These are phyloP conservation scores for Pneumocystis wakefieldiae DNA, from an alignment of 1,139 yeast species.

Conservation along the genomic window DNA sequence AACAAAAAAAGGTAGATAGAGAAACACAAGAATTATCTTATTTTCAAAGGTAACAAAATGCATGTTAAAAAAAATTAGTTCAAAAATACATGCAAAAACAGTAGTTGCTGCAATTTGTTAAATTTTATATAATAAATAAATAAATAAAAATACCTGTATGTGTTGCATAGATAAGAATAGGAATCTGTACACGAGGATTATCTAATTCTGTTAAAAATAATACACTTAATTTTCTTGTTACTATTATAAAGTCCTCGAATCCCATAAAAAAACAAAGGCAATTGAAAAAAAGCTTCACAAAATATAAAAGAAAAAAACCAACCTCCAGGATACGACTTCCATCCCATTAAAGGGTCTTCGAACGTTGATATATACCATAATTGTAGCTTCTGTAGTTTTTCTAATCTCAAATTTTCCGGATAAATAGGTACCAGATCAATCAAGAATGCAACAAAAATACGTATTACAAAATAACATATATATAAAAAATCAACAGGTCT, in stretches of 20 bases:
- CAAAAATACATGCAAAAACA: not conserved
- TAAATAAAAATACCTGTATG: no score
- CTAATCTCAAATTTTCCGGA: no score
- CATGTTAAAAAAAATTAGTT: not conserved
- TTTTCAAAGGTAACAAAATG: not conserved
- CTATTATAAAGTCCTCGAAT: not conserved
- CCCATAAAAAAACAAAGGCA: not conserved
- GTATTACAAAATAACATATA: no score
- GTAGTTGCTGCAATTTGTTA: not conserved
- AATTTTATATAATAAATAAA: no score
- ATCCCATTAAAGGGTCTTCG: no score
- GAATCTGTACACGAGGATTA: not conserved
- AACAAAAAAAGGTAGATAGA: not conserved
- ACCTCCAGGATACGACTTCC: not conserved
- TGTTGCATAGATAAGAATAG: not conserved
- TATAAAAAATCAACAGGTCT: not conserved
- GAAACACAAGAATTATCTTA: no score
- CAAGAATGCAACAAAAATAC: no score
- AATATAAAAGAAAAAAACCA: not conserved
- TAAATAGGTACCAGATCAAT: no score
- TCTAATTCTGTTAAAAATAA: not conserved
- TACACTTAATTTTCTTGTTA: no score
- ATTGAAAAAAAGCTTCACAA: not conserved
- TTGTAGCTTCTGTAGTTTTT: no score
- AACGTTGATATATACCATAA: not conserved